Base-by-base conservation (phyloP, 805 yeast genomes). In the Metschnikowia picachoensis region DNA sequence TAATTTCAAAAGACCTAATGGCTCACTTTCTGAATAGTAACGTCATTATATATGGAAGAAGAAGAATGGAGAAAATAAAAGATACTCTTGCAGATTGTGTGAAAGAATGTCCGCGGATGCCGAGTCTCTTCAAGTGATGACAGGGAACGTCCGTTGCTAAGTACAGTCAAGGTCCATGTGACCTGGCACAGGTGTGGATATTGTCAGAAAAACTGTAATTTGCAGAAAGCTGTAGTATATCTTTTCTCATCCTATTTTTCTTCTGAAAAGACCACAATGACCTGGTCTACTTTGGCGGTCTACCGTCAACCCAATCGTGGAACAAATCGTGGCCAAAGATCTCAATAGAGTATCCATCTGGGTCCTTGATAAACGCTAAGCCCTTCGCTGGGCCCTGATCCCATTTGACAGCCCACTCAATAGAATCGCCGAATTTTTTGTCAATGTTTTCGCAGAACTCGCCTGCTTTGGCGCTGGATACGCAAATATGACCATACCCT, bases 291-390 rank as follows among this genome's bases (percentile, higher is more conserved):
- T 48, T 43, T 9, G 56, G 57, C 10, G 51, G 55, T 32, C 38
- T 44, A 34, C 56, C 57, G 25, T 47, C 47, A 16, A 41, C 46
- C 54, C 56, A 53, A 47, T 54, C 53, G 28, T 44, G 28, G 39
- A 61, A 58, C 16, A 60, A 48, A 33, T 59, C 66, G 36, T 67
- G 62, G 43, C 82, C 79, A 39, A 85, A 67, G 44, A 91, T 75
- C 70, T 90, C 96, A 56, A 92, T 73, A 48, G 83, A 76, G 72
- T 92, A 94, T 61, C 90, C 89, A 67, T 92, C 98, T 12, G 97
- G 97, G 61, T 92, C 99, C 48, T 74, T 72, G 45, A 92, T 64
- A 57, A 88, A 85, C 2, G 88, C 97, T 62, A 85, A 70, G 46
- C 73, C 67, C 55, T 79, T 78, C 67, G 81, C 57, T 33, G 68